Evolutionary conservation across 169 alveolate genomes (phyloP), one percentile per base, ranked within the genome.

Genomic region (Eimeria zaria): DNA sequence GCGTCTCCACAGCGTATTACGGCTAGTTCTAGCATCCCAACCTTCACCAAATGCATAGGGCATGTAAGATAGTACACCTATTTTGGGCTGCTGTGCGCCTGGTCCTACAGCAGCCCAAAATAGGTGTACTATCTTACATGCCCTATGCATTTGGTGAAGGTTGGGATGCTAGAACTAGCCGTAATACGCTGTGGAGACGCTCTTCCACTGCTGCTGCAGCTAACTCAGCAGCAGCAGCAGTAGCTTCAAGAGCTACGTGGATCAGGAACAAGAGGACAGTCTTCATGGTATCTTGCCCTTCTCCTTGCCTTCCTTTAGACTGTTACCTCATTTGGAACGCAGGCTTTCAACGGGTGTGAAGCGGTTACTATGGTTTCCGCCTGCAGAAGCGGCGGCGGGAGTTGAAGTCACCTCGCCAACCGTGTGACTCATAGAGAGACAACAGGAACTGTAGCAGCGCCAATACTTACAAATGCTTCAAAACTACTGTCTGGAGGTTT

Each of bases 151-250:
- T 36, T n/a, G 36, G 51, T 51, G 53, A 20, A 44, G 18, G 3
- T 51, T 55, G 30, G 14, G 90, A 81, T 48, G 90, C 51, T 20
- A 81, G n/a, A 62, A 27, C 16, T 44, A 11, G 90, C 74, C 30
- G 55, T 55, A 53, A 51, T 41, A 12, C 53, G 51, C 71, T 51
- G 90, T 27, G 27, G 90, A 7, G 51, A 73, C 90, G 51, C 44
- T 27, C 90, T 30, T 55, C 62, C 36, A 22, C 71, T 41, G 73
- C 46, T 53, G 27, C 90, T 81, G 48, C 51, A n/a, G 64, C 71
- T 81, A 55, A 51, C 51, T 51, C 74, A 81, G 90, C 73, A 53
- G 73, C 69, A 36, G 39, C 90, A 80, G 69, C 69, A 81, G 55
- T 48, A 78, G 44, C 88, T 62, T 62, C 39, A 27, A 6, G 41